Conservation (phyloP, 2,329 filamentous ascomycete species). For the Microdochium paspali region DNA sequence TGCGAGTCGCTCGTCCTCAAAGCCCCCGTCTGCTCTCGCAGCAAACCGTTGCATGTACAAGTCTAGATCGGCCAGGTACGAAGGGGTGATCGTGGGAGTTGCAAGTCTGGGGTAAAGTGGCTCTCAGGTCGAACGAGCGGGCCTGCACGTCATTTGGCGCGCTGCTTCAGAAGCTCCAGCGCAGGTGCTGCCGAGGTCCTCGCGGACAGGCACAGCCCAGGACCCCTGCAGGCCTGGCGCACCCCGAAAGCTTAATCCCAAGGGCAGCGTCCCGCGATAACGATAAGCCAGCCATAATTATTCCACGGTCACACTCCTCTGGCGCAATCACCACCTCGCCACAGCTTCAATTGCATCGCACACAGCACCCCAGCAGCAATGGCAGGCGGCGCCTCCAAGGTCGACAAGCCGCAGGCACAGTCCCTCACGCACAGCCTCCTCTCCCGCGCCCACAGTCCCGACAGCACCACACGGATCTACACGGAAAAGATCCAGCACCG, state of each 20-base stretch:
- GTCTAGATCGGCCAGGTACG: too few relatives aligned
- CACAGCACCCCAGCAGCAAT: slow-evolving; percentile 12
- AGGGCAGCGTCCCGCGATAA: not conserved
- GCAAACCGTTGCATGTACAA: too few relatives aligned
- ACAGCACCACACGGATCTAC: slow-evolving; percentile 63
- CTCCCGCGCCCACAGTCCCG: slow-evolving; percentile 67
- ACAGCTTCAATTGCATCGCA: too few relatives aligned
- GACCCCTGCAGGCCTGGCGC: not conserved
- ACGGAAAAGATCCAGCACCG: slow-evolving; percentile 76
- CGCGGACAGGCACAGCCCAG: not conserved
- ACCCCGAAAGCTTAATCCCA: not conserved
- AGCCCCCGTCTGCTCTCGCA: too few relatives aligned
- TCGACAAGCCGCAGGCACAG: slow-evolving; percentile 1
- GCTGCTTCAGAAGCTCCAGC: not conserved
- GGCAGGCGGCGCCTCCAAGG: slow-evolving; percentile 10
- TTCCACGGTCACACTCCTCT: not conserved
- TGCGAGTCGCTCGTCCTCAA: too few relatives aligned
- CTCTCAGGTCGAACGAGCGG: not conserved
- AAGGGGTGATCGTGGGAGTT: not conserved
- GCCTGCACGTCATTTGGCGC: not conserved
- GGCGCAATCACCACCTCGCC: not conserved
- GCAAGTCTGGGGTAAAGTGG: not conserved
- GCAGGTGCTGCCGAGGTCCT: not conserved
- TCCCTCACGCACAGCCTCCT: slow-evolving; percentile 56
- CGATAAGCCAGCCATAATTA: not conserved